Evolutionary conservation across 495 filamentous ascomycete species (phyloP).

Genomic region (Neurospora hispaniola): DNA sequence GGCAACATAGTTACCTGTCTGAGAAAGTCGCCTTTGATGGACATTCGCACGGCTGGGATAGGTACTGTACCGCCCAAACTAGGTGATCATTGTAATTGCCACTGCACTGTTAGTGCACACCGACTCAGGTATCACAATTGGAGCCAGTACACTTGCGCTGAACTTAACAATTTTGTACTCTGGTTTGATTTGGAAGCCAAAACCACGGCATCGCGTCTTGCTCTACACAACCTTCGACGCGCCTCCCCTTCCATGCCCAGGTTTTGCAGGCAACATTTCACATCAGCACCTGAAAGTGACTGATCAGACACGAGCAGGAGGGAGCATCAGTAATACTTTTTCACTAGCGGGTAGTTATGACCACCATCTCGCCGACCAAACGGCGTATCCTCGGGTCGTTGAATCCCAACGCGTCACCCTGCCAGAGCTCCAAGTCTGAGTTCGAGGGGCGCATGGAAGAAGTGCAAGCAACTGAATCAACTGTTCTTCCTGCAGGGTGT

Average conservation of each 20-base stretch:
- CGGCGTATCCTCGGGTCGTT: constrained; percentile 36
- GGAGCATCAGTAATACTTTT: not conserved
- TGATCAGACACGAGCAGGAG: not conserved
- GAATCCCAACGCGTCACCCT: constrained; percentile 30
- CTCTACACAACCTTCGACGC: not conserved
- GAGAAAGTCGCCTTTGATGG: not conserved
- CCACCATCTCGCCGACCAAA: constrained; percentile 25
- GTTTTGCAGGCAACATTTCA: not conserved
- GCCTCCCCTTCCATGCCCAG: not conserved
- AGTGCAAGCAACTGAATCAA: not conserved
- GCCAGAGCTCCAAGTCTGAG: not conserved
- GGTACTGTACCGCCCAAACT: not conserved
- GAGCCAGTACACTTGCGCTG: not conserved
- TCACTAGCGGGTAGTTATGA: constrained; percentile 14
- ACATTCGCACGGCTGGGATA: not conserved
- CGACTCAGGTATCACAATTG: not conserved
- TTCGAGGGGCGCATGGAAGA: not conserved
- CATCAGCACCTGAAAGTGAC: not conserved
- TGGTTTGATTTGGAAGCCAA: not conserved
- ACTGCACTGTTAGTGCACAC: not conserved
- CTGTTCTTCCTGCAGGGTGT: not conserved
- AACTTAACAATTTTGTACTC: not conserved
- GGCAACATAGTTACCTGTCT: not conserved
- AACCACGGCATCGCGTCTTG: not conserved
- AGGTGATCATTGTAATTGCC: not conserved